phyloP scores from a whole-genome alignment of 495 filamentous ascomycete genomes.

The Talaromyces proteolyticus region DNA sequence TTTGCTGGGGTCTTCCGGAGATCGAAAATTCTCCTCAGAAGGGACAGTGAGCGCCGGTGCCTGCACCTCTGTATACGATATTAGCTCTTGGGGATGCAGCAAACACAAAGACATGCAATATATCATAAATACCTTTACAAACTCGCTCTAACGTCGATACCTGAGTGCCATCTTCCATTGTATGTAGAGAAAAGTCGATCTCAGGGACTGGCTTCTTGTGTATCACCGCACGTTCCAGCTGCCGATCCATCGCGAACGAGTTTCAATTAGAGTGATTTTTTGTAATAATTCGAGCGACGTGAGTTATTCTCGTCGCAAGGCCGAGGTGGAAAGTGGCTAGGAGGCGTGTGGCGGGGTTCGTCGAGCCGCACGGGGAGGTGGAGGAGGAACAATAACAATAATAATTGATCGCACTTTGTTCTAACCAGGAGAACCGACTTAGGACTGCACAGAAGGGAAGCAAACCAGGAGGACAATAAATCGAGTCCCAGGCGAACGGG shows the following conservation, averaged over 20 bases:
- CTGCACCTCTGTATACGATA: constrained; percentile 69
- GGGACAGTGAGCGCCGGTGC: constrained; percentile 90
- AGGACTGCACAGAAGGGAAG: background rate
- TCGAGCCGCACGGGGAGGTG: background rate
- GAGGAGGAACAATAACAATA: background rate
- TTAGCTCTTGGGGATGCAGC: constrained; percentile 4
- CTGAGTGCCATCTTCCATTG: constrained; percentile 93
- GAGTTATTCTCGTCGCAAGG: background rate
- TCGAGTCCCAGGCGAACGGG: background rate
- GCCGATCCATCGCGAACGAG: constrained; percentile 34
- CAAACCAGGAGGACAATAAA: background rate
- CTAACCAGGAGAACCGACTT: background rate
- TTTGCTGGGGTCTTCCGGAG: constrained; percentile 77
- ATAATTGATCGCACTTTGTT: background rate
- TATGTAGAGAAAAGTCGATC: constrained; percentile 97
- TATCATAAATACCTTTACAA: constrained; percentile 74
- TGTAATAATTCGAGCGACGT: background rate
- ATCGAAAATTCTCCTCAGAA: constrained; percentile 72
- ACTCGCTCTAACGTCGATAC: constrained; percentile 94
- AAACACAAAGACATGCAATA: background rate
- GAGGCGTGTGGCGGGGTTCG: background rate
- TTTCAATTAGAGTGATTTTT: too few species aligned
- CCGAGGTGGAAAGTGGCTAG: background rate
- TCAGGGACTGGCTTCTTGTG: constrained; percentile 93
- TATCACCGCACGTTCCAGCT: constrained; percentile 65